Percentiles rank a stretch among this genome's conserved stretches.
Conservation (phyloP, 768 basidiomycete species). For the Amanita brunnescens region DNA sequence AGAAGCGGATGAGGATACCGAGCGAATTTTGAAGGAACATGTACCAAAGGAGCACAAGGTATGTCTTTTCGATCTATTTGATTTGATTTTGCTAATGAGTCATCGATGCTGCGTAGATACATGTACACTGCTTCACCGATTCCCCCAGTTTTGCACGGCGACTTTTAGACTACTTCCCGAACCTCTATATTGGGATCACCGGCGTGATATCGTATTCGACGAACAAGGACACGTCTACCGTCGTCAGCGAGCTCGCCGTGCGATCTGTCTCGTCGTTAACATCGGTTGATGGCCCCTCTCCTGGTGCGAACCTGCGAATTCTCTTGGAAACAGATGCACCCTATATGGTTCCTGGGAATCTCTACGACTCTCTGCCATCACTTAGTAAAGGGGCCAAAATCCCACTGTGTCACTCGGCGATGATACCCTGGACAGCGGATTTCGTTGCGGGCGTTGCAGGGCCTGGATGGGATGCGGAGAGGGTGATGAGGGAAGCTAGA, state of each 20-base stretch:
- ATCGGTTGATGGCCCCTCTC: constrained; percentile 16
- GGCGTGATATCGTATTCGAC: constrained; percentile 77
- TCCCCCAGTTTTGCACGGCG: constrained; percentile 63
- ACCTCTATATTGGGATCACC: constrained; percentile 79
- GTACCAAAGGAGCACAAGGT: constrained; percentile 68
- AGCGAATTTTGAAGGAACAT: constrained; percentile 64
- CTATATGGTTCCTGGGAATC: constrained; percentile 74
- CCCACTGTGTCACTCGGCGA: constrained; percentile 67
- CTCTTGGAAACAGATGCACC: constrained; percentile 84
- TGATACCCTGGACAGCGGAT: constrained; percentile 82
- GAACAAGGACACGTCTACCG: constrained; percentile 60
- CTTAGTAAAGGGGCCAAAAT: constrained; percentile 53
- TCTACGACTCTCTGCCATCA: constrained; percentile 48
- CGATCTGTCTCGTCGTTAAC: constrained; percentile 3
- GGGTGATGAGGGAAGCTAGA: constrained; percentile 52
- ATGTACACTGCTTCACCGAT: constrained; percentile 87
- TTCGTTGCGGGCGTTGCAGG: constrained; percentile 49
- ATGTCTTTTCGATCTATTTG: too few species aligned
- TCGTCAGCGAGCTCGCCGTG: constrained; percentile 38
- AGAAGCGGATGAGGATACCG: constrained; percentile 79
- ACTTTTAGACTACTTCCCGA: constrained; percentile 68
- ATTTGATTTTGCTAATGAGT: too few species aligned
- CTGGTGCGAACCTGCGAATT: constrained; percentile 24
- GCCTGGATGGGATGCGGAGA: constrained; percentile 41
- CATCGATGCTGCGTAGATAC: constrained; percentile 39